Conservation (phyloP, 192 early-diverging fungal genomes). For the Rhizophagus sp. region DNA sequence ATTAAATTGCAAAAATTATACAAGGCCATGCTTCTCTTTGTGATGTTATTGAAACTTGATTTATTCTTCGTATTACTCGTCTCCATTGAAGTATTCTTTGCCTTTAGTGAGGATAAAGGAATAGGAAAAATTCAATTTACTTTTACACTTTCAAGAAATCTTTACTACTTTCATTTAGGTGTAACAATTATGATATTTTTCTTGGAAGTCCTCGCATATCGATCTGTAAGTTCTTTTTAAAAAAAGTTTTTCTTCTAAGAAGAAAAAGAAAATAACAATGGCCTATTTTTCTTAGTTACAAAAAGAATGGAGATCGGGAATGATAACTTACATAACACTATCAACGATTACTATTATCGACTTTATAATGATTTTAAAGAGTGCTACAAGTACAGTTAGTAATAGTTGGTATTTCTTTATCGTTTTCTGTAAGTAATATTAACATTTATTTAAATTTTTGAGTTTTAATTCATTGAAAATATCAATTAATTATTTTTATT, state of each 20-base stretch:
- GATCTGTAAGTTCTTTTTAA: not conserved
- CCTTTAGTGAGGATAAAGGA: constrained; percentile 37
- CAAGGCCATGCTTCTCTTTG: constrained; percentile 73
- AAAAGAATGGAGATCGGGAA: constrained; percentile 5
- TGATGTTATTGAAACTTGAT: constrained; percentile 80
- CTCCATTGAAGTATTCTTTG: constrained; percentile 62
- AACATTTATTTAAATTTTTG: not conserved
- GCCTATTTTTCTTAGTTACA: not conserved
- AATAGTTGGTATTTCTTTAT: constrained; percentile 15
- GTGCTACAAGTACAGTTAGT: not conserved
- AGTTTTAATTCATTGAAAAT: not conserved
- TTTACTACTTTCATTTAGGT: constrained; percentile 12
- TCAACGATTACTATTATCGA: constrained; percentile 6
- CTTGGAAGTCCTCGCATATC: not conserved
- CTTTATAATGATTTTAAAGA: constrained; percentile 3
- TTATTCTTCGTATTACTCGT: constrained; percentile 82
- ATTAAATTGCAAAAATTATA: constrained; percentile 62
- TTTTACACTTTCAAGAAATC: not conserved
- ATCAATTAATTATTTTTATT: not conserved
- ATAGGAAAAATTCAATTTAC: not conserved
- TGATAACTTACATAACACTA: not conserved
- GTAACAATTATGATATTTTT: constrained; percentile 10
- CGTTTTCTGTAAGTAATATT: constrained; percentile 3
- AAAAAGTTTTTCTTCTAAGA: too few relatives aligned
- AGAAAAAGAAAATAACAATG: too few relatives aligned